These are phyloP conservation scores for Vigna trinervia DNA, from an alignment of 306 rosid genomes.

Conservation along the genomic window DNA sequence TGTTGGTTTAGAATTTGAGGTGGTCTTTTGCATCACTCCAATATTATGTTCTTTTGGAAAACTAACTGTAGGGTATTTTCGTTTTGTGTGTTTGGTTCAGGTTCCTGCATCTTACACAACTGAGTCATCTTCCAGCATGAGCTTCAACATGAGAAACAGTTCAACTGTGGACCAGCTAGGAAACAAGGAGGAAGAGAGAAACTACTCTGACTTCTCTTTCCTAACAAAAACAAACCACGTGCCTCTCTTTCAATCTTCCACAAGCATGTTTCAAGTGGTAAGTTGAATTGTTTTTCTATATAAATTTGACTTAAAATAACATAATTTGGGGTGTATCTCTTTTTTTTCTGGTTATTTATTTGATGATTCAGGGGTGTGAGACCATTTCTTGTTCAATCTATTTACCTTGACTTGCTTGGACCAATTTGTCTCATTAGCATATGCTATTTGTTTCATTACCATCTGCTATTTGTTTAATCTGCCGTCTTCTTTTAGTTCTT, in stretches of 20 bases:
- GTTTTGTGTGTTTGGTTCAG: conserved; percentile 46
- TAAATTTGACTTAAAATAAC: conserved; percentile 1
- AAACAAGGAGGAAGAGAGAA: conserved; percentile 49
- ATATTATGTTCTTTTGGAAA: background rate
- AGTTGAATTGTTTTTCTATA: conserved; percentile 1
- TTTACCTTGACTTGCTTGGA: background rate
- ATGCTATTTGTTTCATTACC: conserved; percentile 9
- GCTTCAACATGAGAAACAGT: conserved; percentile 48
- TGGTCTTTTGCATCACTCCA: background rate
- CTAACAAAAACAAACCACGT: conserved; percentile 53
- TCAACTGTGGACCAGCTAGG: conserved; percentile 45
- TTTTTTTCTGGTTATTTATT: background rate
- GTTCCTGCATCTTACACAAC: conserved; percentile 62
- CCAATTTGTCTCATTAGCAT: conserved; percentile 16
- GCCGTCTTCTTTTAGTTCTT: background rate
- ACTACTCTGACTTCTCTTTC: conserved; percentile 61
- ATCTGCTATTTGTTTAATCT: conserved; percentile 7
- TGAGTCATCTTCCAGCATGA: conserved; percentile 55
- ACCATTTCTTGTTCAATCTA: background rate
- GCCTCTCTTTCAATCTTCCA: conserved; percentile 55
- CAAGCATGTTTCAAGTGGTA: conserved; percentile 61
- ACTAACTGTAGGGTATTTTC: conserved; percentile 23
- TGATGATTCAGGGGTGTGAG: conserved; percentile 8
- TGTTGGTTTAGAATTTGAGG: conserved; percentile 39
- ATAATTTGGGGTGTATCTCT: background rate